These are phyloP conservation scores for Sporothrix globosa DNA, from an alignment of 2,329 filamentous ascomycete genomes.

Conservation along the genomic window DNA sequence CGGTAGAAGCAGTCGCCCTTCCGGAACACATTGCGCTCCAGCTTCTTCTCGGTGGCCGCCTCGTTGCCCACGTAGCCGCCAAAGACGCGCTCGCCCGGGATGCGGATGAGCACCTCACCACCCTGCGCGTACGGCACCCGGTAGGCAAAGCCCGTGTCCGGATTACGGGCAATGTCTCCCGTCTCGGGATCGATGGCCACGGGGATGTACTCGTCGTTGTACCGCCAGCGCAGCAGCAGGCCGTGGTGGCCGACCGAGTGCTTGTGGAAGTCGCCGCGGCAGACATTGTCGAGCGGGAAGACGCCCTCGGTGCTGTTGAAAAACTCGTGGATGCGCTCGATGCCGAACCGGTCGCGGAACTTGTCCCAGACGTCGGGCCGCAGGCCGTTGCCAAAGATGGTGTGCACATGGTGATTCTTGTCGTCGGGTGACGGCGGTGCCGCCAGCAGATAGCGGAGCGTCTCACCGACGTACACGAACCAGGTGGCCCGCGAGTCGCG, in stretches of 20 bases:
- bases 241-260: constrained; percentile 74
- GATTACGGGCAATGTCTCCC: constrained; percentile 67
- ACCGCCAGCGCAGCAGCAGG: constrained; percentile 56
- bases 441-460: constrained; percentile 72
- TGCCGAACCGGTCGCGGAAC: constrained; percentile 66
- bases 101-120: constrained; percentile 73
- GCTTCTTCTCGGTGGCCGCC: constrained; percentile 68
- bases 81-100: constrained; percentile 62
- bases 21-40: constrained; percentile 64
- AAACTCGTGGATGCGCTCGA: constrained; percentile 69
- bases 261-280: constrained; percentile 63
- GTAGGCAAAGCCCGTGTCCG: constrained; percentile 67
- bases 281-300: constrained; percentile 63
- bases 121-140: constrained; percentile 67
- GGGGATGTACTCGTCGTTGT: constrained; percentile 62
- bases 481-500: constrained; percentile 68
- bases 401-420: constrained; percentile 59
- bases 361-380: constrained; percentile 69
- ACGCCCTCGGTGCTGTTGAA: constrained; percentile 78
- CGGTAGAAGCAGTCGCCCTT: constrained; percentile 71
- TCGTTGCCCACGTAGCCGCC: constrained; percentile 71
- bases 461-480: constrained; percentile 80
- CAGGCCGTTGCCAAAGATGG: constrained; percentile 69
- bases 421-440: constrained; percentile 66
- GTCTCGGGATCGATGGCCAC: constrained; percentile 70